phyloP scores from a whole-genome alignment of 2,329 filamentous ascomycete species.

The Xylariaceae sp. region DNA sequence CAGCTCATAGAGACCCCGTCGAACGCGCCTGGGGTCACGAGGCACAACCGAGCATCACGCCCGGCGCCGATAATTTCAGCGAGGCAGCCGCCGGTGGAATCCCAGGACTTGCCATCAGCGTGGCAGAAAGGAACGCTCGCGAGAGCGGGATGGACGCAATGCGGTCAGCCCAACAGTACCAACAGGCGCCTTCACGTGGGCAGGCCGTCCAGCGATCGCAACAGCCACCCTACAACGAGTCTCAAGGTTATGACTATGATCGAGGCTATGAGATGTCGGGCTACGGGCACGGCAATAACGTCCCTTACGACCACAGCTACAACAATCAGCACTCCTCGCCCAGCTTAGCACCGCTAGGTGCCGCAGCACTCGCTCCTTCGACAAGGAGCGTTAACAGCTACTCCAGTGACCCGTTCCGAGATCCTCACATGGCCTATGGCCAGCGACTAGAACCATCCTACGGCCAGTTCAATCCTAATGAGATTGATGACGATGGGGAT shows the following conservation, averaged over 20 bases:
- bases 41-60: slow-evolving; percentile 43
- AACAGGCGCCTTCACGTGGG: slow-evolving; percentile 13
- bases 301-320: slow-evolving; percentile 26
- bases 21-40: slow-evolving; percentile 19
- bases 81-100: slow-evolving; percentile 60
- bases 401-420: slow-evolving; percentile 63
- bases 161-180: slow-evolving; percentile 32
- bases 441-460: slow-evolving; percentile 44
- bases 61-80: slow-evolving; percentile 65
- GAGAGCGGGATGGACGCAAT: slow-evolving; percentile 63
- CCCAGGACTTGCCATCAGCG: slow-evolving; percentile 61
- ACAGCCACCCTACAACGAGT: slow-evolving; percentile 14
- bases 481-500: slow-evolving; percentile 83
- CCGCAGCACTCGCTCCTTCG: slow-evolving; percentile 27
- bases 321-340: slow-evolving; percentile 40
- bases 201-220: slow-evolving; percentile 16
- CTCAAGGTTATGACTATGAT: slow-evolving; percentile 16
- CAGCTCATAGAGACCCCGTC: slow-evolving; percentile 11
- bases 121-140: slow-evolving; percentile 60
- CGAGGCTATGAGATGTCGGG: slow-evolving; percentile 19
- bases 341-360: slow-evolving; percentile 34
- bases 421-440: slow-evolving; percentile 41
- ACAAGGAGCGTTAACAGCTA: slow-evolving; percentile 50
- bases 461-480: slow-evolving; percentile 68
- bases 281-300: slow-evolving; percentile 9